Evolutionary conservation across 306 rosid species (phyloP).

Genomic region (Canavalia gladiata): DNA sequence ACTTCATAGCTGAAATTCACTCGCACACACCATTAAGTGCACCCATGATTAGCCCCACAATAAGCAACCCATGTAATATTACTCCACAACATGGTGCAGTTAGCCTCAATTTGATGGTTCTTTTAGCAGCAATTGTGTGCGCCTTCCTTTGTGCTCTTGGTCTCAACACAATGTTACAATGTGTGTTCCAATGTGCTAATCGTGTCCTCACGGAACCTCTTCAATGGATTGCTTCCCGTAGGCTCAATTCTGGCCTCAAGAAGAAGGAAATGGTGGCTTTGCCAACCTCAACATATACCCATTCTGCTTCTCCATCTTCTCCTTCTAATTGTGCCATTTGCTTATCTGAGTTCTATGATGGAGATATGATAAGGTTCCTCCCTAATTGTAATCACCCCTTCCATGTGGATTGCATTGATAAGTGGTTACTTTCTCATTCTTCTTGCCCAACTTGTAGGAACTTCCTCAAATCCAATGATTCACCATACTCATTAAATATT

Average conservation of each 20-base stretch:
- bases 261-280: conserved; percentile 73
- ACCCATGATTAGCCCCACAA: conserved; percentile 53
- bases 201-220: conserved; percentile 58
- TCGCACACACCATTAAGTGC: neutral
- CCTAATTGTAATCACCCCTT: conserved; percentile 78
- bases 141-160: conserved; percentile 80
- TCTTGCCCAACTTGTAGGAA: conserved; percentile 87
- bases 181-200: conserved; percentile 71
- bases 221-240: conserved; percentile 62
- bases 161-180: conserved; percentile 70
- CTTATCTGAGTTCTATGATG: conserved; percentile 63
- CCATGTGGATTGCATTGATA: conserved; percentile 79
- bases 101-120: conserved; percentile 50
- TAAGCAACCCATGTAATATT: conserved; percentile 36
- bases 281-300: conserved; percentile 62
- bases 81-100: neutral
- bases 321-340: conserved; percentile 68
- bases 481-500: conserved; percentile 37
- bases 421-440: conserved; percentile 76
- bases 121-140: conserved; percentile 69
- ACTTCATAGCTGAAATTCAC: conserved; percentile 53
- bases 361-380: conserved; percentile 65
- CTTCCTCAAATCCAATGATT: conserved; percentile 42
- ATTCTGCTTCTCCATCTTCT: conserved; percentile 7
- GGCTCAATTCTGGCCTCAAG: conserved; percentile 74